These are phyloP conservation scores for Eucalyptus sideroxylon DNA, from an alignment of 345 rosid genomes.

Conservation along the genomic window DNA sequence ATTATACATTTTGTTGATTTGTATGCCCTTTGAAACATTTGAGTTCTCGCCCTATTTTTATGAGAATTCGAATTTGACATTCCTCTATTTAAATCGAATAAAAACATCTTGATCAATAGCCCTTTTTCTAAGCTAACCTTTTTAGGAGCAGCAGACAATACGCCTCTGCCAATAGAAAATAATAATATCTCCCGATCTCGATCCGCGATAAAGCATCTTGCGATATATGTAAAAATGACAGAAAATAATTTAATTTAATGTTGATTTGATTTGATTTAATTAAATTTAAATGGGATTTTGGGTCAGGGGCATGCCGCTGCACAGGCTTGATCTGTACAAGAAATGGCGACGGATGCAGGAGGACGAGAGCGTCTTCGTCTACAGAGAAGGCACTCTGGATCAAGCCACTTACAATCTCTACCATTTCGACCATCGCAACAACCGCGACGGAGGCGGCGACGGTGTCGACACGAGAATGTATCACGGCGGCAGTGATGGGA, in stretches of 20 bases:
- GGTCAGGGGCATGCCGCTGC: slow-evolving; percentile 44
- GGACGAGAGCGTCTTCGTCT: slow-evolving; percentile 29
- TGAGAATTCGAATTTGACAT: not conserved
- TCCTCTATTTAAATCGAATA: not conserved
- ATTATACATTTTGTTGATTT: not conserved
- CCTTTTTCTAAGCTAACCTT: not conserved
- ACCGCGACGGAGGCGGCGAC: not conserved
- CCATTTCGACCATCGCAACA: not conserved
- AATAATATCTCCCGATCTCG: not conserved
- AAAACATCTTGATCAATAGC: not conserved
- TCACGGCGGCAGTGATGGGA: not conserved
- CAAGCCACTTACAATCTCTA: slow-evolving; percentile 15
- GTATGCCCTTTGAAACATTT: not conserved
- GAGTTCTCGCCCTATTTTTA: not conserved
- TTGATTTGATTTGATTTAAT: not conserved
- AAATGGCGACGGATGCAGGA: slow-evolving; percentile 43
- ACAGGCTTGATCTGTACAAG: slow-evolving; percentile 11
- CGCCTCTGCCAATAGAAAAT: not conserved
- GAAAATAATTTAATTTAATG: not conserved
- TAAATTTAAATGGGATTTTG: not conserved
- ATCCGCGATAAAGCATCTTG: not conserved
- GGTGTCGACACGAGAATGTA: not conserved
- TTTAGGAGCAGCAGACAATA: not conserved
- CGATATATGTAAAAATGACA: not conserved
- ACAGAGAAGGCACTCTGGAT: slow-evolving; percentile 41